phyloP scores from a whole-genome alignment of 257 asterid genomes.

The Paulownia fortunei region DNA sequence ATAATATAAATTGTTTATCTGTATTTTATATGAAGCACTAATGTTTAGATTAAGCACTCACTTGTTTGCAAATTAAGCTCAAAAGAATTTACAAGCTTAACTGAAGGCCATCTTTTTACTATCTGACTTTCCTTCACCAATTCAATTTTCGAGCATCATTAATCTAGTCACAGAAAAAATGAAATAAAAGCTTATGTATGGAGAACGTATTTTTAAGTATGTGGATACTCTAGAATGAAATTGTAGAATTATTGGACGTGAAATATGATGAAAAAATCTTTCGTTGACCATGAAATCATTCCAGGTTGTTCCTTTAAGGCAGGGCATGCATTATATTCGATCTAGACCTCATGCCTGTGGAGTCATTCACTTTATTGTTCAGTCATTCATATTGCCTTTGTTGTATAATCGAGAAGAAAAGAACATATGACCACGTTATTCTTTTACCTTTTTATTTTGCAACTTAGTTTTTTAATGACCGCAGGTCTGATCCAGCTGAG shows the following conservation, averaged over 20 bases:
- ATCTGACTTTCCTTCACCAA: neutral
- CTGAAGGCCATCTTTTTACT: neutral
- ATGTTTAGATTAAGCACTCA: neutral
- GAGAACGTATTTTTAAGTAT: neutral
- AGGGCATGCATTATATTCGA: neutral
- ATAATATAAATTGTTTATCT: neutral
- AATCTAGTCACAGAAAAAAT: neutral
- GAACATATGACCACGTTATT: neutral
- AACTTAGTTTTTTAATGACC: conserved; percentile 19
- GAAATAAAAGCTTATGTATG: neutral
- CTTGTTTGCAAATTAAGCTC: neutral
- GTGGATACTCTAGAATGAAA: neutral
- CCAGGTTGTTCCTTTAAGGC: neutral
- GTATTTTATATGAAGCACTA: neutral
- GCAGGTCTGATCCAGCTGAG: conserved; percentile 87
- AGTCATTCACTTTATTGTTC: neutral
- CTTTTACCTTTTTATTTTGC: conserved; percentile 22
- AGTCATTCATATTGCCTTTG: neutral
- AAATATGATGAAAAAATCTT: neutral
- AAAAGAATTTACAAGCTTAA: neutral
- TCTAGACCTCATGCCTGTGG: neutral
- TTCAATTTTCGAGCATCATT: neutral
- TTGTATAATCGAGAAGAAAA: neutral
- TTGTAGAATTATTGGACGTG: neutral
- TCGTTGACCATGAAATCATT: neutral